phyloP scores from a whole-genome alignment of 1,284 basidiomycete genomes.

The Pseudozyma thailandica region DNA sequence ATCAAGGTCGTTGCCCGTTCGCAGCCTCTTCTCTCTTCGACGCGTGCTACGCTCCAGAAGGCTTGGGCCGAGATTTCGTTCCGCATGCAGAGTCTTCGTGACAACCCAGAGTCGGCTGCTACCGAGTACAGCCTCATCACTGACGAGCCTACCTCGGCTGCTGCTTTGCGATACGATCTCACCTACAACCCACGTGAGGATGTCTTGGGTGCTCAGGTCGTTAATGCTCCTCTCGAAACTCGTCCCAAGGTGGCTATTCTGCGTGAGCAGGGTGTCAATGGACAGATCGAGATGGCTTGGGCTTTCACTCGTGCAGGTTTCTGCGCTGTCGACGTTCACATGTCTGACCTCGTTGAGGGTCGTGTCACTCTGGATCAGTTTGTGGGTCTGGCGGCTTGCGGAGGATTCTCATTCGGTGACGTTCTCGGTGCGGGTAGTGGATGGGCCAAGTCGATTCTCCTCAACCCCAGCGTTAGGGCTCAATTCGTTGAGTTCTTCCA shows the following conservation, averaged over 20 bases:
- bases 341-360: slow-evolving; percentile 92
- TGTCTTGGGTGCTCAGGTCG: slow-evolving; percentile 32
- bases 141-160: slow-evolving; percentile 51
- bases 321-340: slow-evolving; percentile 93
- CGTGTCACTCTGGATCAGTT: slow-evolving; percentile 76
- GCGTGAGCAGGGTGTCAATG: slow-evolving; percentile 98
- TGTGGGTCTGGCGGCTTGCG: slow-evolving; percentile 91
- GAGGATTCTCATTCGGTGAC: slow-evolving; percentile 98
- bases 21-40: slow-evolving; percentile 40
- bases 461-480: slow-evolving; percentile 78
- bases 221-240: slow-evolving; percentile 54
- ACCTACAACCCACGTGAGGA: slow-evolving; percentile 61
- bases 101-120: slow-evolving; percentile 80
- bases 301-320: slow-evolving; percentile 93
- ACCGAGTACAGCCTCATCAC: slow-evolving; percentile 85
- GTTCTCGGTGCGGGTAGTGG: slow-evolving; percentile 97
- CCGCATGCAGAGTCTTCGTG: slow-evolving; percentile 87
- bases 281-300: slow-evolving; percentile 98
- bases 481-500: slow-evolving; percentile 86
- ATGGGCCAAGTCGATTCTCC: slow-evolving; percentile 92
- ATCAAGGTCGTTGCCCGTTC: slow-evolving; percentile 69
- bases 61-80: slow-evolving; percentile 95
- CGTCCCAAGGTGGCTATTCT: slow-evolving; percentile 93
- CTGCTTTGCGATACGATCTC: slow-evolving; percentile 69
- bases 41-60: slow-evolving; percentile 79